A percentile compares a stretch with the other conserved stretches of the same genome.
Evolutionary conservation across 345 rosid species (phyloP).

Genomic region (Brassica juncea): DNA sequence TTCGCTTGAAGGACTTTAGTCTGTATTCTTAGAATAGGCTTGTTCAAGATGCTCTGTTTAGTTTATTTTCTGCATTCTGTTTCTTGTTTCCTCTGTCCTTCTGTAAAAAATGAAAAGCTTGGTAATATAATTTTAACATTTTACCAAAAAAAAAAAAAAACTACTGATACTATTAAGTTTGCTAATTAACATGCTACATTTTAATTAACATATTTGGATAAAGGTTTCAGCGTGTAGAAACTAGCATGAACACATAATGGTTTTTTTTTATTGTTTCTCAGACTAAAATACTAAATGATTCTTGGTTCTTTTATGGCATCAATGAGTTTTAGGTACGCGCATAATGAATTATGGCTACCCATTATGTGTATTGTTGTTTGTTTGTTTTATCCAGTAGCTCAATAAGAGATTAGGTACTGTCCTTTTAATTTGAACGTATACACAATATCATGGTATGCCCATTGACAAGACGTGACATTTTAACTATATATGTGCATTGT

Average conservation of each 20-base stretch:
- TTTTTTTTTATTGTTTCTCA: background rate
- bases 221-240: constrained; percentile 5
- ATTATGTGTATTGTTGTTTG: constrained; percentile 13
- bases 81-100: background rate
- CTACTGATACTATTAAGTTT: background rate
- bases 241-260: constrained; percentile 3
- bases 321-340: background rate
- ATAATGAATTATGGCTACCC: constrained; percentile 28
- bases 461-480: constrained; percentile 25
- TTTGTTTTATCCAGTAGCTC: constrained; percentile 28
- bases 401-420: constrained; percentile 29
- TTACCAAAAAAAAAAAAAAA: no score
- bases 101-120: no score
- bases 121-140: no score
- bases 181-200: no score
- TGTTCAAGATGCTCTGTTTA: no score
- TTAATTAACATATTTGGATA: background rate
- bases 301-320: background rate
- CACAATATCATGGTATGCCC: constrained; percentile 28
- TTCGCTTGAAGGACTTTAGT: no score
- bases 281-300: background rate
- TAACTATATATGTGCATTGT: background rate
- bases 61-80: no score
- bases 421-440: constrained; percentile 3
- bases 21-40: no score